Percentiles rank a stretch among this genome's conserved stretches.
phyloP scores from a whole-genome alignment of 306 rosid genomes.

The Lablab purpureus region DNA sequence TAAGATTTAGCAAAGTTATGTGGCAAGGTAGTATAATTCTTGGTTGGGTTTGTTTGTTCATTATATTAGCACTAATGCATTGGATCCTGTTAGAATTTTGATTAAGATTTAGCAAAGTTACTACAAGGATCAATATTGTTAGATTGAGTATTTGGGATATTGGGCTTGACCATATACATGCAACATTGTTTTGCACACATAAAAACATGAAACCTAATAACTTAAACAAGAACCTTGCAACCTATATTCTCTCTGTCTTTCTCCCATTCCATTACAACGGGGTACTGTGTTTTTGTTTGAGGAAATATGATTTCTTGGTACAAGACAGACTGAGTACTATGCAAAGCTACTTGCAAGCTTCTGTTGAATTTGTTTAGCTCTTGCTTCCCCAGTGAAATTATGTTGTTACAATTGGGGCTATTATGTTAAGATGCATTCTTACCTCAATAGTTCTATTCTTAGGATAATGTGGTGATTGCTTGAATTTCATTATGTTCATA shows the following conservation, averaged over 20 bases:
- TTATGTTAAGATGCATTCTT: not conserved
- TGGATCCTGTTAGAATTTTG: not conserved
- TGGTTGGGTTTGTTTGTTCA: constrained; percentile 6
- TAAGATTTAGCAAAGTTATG: constrained; percentile 4
- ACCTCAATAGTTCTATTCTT: constrained; percentile 27
- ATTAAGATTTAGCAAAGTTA: not conserved
- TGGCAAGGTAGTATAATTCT: not conserved
- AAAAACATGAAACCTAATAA: not conserved
- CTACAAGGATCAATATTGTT: not conserved
- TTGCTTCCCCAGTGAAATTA: not conserved
- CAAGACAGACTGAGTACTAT: not conserved
- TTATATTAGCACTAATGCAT: constrained; percentile 17
- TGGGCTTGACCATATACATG: not conserved
- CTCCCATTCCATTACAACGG: not conserved
- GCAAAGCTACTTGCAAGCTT: not conserved
- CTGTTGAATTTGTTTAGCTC: not conserved
- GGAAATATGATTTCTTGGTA: constrained; percentile 10
- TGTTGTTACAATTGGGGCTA: constrained; percentile 3
- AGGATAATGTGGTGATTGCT: constrained; percentile 27
- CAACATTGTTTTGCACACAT: not conserved
- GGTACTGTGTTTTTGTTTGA: not conserved
- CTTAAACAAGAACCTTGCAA: not conserved
- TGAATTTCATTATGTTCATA: constrained; percentile 20
- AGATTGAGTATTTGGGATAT: not conserved
- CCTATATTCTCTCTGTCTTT: not conserved